phyloP scores from a whole-genome alignment of 768 basidiomycete species.

The Lentinus brumalis region DNA sequence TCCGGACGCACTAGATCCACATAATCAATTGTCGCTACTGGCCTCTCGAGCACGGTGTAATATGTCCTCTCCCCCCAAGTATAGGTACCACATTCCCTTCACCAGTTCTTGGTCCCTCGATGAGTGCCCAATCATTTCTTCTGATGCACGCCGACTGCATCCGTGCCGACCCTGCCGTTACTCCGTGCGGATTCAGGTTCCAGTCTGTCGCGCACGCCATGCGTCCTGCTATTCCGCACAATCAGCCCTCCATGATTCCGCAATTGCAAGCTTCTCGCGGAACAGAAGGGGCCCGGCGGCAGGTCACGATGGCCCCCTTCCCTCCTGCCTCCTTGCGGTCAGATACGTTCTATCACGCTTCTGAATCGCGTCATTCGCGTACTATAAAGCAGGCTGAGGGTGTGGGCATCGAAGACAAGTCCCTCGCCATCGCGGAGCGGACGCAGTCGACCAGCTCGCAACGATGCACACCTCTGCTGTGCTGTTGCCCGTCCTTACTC shows the following conservation, averaged over 20 bases:
- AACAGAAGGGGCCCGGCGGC: neutral
- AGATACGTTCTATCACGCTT: conserved; percentile 10
- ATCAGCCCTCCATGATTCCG: neutral
- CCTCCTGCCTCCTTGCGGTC: conserved; percentile 9
- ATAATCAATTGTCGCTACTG: no score
- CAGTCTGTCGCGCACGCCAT: neutral
- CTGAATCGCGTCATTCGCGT: conserved; percentile 5
- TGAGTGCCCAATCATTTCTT: no score
- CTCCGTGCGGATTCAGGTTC: no score
- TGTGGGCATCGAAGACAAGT: neutral
- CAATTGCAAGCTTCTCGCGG: neutral
- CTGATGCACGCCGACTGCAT: no score
- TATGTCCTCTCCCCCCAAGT: no score
- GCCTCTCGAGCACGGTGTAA: no score
- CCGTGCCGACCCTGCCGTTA: no score
- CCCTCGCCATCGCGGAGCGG: no score
- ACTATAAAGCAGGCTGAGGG: neutral
- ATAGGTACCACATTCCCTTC: no score
- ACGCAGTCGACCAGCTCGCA: neutral
- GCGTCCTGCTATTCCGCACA: neutral
- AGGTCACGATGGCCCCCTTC: conserved; percentile 6
- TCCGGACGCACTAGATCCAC: no score
- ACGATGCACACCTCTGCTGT: neutral
- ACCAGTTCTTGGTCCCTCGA: no score
- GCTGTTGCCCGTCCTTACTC: neutral